These are phyloP conservation scores for Dendrobium chrysotoxum DNA, from an alignment of 106 monocot genomes.

Conservation along the genomic window DNA sequence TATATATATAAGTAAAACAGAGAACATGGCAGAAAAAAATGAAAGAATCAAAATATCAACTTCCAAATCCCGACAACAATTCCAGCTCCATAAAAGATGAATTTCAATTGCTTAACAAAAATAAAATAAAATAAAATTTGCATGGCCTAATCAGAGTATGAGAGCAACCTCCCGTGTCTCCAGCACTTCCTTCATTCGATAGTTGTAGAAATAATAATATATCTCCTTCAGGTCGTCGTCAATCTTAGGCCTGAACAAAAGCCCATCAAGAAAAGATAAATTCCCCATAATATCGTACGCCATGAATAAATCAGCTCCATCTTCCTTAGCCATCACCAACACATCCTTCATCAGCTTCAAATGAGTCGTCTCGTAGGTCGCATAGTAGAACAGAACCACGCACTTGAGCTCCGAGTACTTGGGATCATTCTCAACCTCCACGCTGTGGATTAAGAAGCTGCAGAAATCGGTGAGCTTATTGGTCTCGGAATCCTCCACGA, in stretches of 20 bases:
- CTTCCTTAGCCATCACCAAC: constrained; percentile 56
- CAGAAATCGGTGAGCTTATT: constrained; percentile 68
- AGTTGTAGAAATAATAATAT: constrained; percentile 55
- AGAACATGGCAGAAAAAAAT: too few species aligned
- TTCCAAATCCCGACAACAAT: too few species aligned
- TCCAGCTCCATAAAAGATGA: too few species aligned
- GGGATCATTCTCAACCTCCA: constrained; percentile 47
- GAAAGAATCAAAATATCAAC: too few species aligned
- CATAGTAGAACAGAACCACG: constrained; percentile 62
- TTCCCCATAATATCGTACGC: constrained; percentile 71
- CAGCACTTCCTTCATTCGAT: constrained; percentile 19
- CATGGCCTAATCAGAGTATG: too few species aligned
- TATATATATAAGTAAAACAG: too few species aligned
- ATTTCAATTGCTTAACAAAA: too few species aligned
- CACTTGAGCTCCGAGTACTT: constrained; percentile 52
- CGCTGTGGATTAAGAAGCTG: constrained; percentile 58
- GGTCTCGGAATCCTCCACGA: constrained; percentile 53
- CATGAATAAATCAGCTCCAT: constrained; percentile 65
- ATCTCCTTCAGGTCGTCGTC: constrained; percentile 34
- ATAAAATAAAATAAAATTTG: too few species aligned
- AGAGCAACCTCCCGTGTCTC: too few species aligned
- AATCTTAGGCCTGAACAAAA: constrained; percentile 59
- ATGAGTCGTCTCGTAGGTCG: constrained; percentile 45
- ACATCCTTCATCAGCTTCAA: constrained; percentile 67
- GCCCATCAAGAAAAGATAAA: constrained; percentile 55